Evolutionary conservation across 345 rosid genomes (phyloP), one percentile per base, ranked within the genome.

Genomic region (Sisymbrium irio): DNA sequence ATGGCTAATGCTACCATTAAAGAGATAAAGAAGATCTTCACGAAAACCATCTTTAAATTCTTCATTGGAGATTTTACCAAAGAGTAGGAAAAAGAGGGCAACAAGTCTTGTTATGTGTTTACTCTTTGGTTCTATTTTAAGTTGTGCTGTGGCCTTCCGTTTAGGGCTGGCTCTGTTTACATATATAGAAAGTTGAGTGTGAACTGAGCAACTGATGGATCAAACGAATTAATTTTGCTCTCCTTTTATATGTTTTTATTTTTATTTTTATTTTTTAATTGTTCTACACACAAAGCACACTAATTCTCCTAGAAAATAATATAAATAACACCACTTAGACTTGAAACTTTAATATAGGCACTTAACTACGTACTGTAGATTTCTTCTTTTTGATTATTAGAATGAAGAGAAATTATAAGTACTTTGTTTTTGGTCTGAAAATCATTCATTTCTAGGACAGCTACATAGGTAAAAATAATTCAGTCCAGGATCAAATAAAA

Each of bases 11-110:
- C 79, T 4, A 82, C 86, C 82, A 83, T 83, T 73, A 83, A 61
- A 17, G 91, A 91, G 73, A 88, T 77, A 37, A 91, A 84, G 74
- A 86, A 83, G 12, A 91, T 84, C 19, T 92, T 85, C 64, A 89
- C 76, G 37, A 88, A 66, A 36, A 19, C 1, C 9, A 61, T 51
- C 47, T 75, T 75, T 15, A 75, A n/a, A 51, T 62, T 76, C 71
- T 56, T 63, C 75, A 70, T 64, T 37, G 22, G 47, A 59, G 68
- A 32, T 25, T 25, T 28, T n/a, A 39, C 62, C 55, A 36, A 46
- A 39, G 55, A 67, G 45, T 37, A n/a, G 53, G 59, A 60, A 67
- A 20, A 19, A 68, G 74, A 45, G 45, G 17, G 62, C 41, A 28
- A 59, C 67, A 49, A 13, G 19, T 44, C 7, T 54, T 62, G 70